A percentile compares a stretch with the other conserved stretches of the same genome.
phyloP scores from a whole-genome alignment of 179 eudicot genomes.

The Beta lomatogona region DNA sequence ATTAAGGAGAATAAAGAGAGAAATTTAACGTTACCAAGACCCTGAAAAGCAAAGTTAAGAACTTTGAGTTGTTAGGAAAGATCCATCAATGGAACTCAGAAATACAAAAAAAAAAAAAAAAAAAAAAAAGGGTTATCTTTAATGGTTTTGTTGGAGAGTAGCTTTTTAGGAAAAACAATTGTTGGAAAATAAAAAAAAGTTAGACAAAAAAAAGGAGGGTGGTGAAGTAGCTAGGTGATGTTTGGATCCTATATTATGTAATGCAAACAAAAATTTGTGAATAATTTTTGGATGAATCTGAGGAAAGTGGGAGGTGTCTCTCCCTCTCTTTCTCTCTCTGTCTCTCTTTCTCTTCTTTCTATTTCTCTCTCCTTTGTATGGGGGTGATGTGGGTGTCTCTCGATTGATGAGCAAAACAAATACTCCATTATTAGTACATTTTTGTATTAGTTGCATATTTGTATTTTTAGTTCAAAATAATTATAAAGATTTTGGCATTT shows the following conservation, averaged over 20 bases:
- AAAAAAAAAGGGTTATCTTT: not conserved
- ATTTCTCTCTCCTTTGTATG: not conserved
- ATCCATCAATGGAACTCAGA: constrained; percentile 27
- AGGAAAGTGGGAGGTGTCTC: constrained; percentile 12
- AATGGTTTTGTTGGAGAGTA: constrained; percentile 23
- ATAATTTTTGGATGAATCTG: constrained; percentile 3
- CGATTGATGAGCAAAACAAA: not conserved
- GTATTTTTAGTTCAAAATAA: no score
- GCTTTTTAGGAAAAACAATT: constrained; percentile 21
- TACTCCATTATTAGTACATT: not conserved
- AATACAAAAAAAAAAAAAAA: not conserved
- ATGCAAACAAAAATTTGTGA: not conserved
- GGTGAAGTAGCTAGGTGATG: constrained; percentile 7
- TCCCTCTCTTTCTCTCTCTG: not conserved
- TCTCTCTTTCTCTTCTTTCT: not conserved
- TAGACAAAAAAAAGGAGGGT: not conserved
- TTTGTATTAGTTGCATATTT: no score
- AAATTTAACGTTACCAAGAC: constrained; percentile 30
- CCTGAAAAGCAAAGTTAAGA: constrained; percentile 20
- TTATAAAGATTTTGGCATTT: no score
- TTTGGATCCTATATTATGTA: constrained; percentile 11
- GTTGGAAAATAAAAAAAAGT: not conserved
- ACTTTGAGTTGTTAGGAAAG: constrained; percentile 20
- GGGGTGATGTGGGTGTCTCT: constrained; percentile 8
- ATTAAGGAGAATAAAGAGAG: not conserved